Evolutionary conservation across 202 grass and related monocot species (phyloP).

Genomic region (Alloteropsis angusta): DNA sequence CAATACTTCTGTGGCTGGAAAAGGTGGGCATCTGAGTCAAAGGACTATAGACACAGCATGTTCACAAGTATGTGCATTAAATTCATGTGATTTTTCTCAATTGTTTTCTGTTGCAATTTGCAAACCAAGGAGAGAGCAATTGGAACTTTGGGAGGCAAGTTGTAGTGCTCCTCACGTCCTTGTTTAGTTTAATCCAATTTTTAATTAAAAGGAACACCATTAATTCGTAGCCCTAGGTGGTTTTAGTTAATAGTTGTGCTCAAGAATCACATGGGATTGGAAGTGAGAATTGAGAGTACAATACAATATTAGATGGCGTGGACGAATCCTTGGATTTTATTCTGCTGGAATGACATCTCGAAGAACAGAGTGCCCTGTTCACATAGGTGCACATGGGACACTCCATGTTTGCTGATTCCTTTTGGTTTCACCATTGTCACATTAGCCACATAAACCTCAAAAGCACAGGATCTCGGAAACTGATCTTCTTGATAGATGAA

Average conservation of each 20-base stretch:
- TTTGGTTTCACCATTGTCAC: background rate
- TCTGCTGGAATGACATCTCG: slow-evolving; percentile 33
- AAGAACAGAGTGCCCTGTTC: background rate
- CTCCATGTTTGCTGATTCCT: slow-evolving; percentile 19
- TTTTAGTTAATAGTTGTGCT: slow-evolving; percentile 21
- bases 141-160: slow-evolving; percentile 34
- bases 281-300: slow-evolving; percentile 18
- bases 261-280: slow-evolving; percentile 36
- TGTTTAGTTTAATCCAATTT: slow-evolving; percentile 25
- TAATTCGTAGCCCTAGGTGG: background rate
- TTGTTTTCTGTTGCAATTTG: slow-evolving; percentile 12
- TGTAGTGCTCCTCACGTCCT: slow-evolving; percentile 49
- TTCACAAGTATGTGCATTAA: slow-evolving; percentile 27
- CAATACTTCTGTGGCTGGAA: background rate
- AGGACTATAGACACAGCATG: slow-evolving; percentile 2
- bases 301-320: slow-evolving; percentile 26
- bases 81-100: slow-evolving; percentile 16
- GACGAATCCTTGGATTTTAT: slow-evolving; percentile 41
- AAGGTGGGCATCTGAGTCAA: slow-evolving; percentile 7
- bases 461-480: background rate
- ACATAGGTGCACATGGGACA: background rate
- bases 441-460: background rate
- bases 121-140: slow-evolving; percentile 22
- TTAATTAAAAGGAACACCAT: slow-evolving; percentile 6
- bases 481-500: background rate